Percentiles rank a stretch among this genome's conserved stretches.
Evolutionary conservation across 1,284 basidiomycete genomes (phyloP).

Genomic region (Marasmius sp.): DNA sequence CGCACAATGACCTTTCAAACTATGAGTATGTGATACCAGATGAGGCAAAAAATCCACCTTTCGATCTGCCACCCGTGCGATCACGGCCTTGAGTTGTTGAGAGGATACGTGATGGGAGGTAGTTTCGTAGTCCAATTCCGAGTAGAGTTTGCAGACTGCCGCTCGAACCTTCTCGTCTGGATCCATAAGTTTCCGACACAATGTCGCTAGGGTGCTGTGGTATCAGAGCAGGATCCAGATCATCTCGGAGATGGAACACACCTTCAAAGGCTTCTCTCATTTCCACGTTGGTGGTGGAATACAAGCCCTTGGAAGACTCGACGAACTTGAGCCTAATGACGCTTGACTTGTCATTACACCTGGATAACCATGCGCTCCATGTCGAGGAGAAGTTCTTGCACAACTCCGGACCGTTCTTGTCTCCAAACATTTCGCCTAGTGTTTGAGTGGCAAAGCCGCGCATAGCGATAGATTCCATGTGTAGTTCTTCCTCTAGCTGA

Average conservation of each 20-base stretch:
- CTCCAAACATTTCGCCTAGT: slow-evolving; percentile 88
- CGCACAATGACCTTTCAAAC: slow-evolving; percentile 69
- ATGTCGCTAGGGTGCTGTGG: slow-evolving; percentile 39
- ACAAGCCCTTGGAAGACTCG: slow-evolving; percentile 64
- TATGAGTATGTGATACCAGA: neutral
- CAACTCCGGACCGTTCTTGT: slow-evolving; percentile 72
- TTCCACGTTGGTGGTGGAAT: slow-evolving; percentile 65
- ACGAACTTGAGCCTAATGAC: slow-evolving; percentile 80
- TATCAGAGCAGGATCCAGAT: slow-evolving; percentile 11
- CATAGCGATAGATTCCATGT: slow-evolving; percentile 72
- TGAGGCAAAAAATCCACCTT: slow-evolving; percentile 54
- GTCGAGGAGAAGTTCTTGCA: slow-evolving; percentile 80
- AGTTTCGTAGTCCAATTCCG: slow-evolving; percentile 88
- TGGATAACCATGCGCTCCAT: slow-evolving; percentile 84
- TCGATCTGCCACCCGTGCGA: slow-evolving; percentile 81
- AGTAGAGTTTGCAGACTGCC: slow-evolving; percentile 81
- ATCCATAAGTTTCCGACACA: slow-evolving; percentile 75
- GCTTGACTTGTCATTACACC: slow-evolving; percentile 77
- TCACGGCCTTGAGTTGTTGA: slow-evolving; percentile 63
- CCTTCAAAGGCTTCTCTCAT: slow-evolving; percentile 73
- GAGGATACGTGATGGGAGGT: slow-evolving; percentile 80
- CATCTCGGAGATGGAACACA: slow-evolving; percentile 25
- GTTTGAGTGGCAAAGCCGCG: slow-evolving; percentile 81
- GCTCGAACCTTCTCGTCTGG: slow-evolving; percentile 91
- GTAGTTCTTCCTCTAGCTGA: slow-evolving; percentile 89